A percentile compares a stretch with the other conserved stretches of the same genome.
Evolutionary conservation across 2,329 filamentous ascomycete species (phyloP).

Genomic region (Sphaerostilbella broomeana): DNA sequence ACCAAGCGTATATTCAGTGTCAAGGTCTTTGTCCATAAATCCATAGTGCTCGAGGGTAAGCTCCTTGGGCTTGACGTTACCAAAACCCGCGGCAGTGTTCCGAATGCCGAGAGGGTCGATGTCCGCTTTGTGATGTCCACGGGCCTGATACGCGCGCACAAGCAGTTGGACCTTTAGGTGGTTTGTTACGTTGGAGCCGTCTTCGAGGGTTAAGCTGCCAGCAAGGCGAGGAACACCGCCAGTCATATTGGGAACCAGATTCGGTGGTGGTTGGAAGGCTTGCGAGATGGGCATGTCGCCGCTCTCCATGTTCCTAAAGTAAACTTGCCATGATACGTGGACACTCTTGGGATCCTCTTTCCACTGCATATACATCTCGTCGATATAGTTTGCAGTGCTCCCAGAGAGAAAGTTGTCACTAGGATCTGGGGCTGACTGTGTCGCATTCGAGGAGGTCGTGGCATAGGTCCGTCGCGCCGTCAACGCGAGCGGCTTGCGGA

Average conservation of each 20-base stretch:
- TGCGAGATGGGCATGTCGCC: conserved; percentile 97
- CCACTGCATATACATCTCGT: conserved; percentile 99
- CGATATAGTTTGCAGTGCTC: conserved; percentile 97
- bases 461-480: conserved; percentile 45
- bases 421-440: conserved; percentile 58
- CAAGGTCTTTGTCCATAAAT: conserved; percentile 89
- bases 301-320: conserved; percentile 99
- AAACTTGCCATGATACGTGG: conserved; percentile 97
- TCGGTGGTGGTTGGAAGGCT: conserved; percentile 93
- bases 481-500: conserved; percentile 44
- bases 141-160: conserved; percentile 94
- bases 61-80: conserved; percentile 85
- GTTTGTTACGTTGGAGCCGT: conserved; percentile 81
- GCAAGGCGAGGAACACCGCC: conserved; percentile 70
- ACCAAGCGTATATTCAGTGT: conserved; percentile 84
- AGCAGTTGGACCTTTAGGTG: conserved; percentile 97
- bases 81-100: conserved; percentile 66
- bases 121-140: conserved; percentile 96
- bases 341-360: conserved; percentile 89
- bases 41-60: conserved; percentile 88
- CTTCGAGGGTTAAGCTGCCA: conserved; percentile 59
- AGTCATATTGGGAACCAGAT: conserved; percentile 74
- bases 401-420: conserved; percentile 96
- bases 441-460: conserved; percentile 29
- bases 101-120: conserved; percentile 95